Percentiles rank a stretch among this genome's conserved stretches.
These are phyloP conservation scores for Chytriomyces sp. DNA, from an alignment of 192 early-diverging fungal species.

Conservation along the genomic window DNA sequence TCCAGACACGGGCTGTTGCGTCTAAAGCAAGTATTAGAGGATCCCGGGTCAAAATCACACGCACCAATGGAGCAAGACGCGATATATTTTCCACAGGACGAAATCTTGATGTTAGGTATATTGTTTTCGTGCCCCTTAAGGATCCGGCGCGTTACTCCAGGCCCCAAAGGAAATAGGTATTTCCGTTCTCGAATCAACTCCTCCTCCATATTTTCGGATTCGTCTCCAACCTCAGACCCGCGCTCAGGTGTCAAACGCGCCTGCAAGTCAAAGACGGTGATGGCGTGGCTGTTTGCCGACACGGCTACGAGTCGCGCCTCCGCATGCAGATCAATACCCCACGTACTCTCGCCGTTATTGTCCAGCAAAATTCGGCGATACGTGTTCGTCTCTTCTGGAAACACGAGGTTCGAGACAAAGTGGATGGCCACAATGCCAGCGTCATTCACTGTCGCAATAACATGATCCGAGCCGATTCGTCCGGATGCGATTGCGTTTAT, in stretches of 20 bases:
- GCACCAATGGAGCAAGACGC: constrained; percentile 59
- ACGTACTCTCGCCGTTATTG: constrained; percentile 49
- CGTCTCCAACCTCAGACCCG: background rate
- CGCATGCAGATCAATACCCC: constrained; percentile 63
- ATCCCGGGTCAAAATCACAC: background rate
- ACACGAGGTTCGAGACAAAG: background rate
- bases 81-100: constrained; percentile 54
- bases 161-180: constrained; percentile 30
- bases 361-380: constrained; percentile 10
- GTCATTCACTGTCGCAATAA: constrained; percentile 57
- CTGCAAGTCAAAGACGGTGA: constrained; percentile 48
- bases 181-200: too few relatives aligned
- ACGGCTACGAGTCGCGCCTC: constrained; percentile 55
- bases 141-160: constrained; percentile 11
- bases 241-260: background rate
- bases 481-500: constrained; percentile 67
- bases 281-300: constrained; percentile 49
- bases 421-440: constrained; percentile 57
- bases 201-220: background rate
- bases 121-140: constrained; percentile 63
- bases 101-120: constrained; percentile 62
- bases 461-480: constrained; percentile 51
- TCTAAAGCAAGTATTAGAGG: background rate
- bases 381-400: background rate
- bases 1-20: background rate